phyloP scores from a whole-genome alignment of 164 flowering plant species.

The Liquidambar formosana region DNA sequence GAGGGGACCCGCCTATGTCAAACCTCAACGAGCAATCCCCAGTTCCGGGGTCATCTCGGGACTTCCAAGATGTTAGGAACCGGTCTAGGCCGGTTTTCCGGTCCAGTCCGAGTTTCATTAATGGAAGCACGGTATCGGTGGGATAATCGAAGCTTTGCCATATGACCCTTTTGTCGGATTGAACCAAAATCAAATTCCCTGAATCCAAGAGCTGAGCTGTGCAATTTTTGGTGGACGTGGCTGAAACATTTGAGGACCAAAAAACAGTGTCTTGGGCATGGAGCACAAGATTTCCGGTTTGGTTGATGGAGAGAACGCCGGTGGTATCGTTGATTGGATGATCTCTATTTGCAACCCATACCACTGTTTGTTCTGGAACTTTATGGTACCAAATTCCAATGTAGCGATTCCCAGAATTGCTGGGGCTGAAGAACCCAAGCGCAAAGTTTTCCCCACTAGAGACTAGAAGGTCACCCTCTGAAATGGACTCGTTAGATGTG shows the following conservation, averaged over 20 bases:
- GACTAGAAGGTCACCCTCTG: conserved; percentile 32
- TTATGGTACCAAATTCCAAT: conserved; percentile 41
- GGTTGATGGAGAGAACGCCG: conserved; percentile 22
- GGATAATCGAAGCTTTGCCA: conserved; percentile 66
- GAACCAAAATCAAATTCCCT: conserved; percentile 39
- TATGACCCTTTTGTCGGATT: neutral
- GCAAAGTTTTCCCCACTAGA: conserved; percentile 25
- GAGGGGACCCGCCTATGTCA: conserved; percentile 30
- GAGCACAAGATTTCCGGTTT: conserved; percentile 26
- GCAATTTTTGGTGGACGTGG: neutral
- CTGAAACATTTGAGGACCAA: conserved; percentile 43
- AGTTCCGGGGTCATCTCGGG: conserved; percentile 33
- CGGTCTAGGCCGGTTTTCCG: conserved; percentile 30
- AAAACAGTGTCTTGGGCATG: neutral
- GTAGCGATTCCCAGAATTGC: conserved; percentile 26
- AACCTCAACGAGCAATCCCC: conserved; percentile 31
- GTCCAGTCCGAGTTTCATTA: conserved; percentile 38
- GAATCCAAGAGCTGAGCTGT: conserved; percentile 33
- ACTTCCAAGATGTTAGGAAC: conserved; percentile 45
- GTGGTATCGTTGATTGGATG: conserved; percentile 30
- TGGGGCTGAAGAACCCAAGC: conserved; percentile 52
- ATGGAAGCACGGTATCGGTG: conserved; percentile 32
- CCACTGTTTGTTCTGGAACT: conserved; percentile 25
- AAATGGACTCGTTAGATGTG: conserved; percentile 12
- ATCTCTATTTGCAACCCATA: conserved; percentile 57